phyloP scores from a whole-genome alignment of 139 green algal genomes.

The Chlorella sp. region DNA sequence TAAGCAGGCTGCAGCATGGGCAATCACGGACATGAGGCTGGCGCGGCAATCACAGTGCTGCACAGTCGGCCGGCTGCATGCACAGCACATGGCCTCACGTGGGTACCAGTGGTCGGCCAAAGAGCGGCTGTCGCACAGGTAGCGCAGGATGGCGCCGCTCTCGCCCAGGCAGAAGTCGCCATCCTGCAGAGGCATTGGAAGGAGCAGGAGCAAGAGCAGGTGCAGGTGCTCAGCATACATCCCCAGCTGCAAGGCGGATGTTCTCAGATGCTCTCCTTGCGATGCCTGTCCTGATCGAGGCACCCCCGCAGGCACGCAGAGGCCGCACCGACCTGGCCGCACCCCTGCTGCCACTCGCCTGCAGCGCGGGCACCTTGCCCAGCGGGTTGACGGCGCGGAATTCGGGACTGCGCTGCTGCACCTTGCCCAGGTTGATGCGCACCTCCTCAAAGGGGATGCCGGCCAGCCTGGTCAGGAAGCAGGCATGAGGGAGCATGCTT shows the following conservation, averaged over 20 bases:
- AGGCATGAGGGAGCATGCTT: neutral
- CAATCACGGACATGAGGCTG: no score
- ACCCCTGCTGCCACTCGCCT: conserved; percentile 13
- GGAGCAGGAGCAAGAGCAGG: no score
- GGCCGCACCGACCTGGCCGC: no score
- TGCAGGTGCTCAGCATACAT: no score
- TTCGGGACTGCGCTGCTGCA: neutral
- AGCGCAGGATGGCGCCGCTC: conserved; percentile 40
- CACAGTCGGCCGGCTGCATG: no score
- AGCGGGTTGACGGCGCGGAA: conserved; percentile 28
- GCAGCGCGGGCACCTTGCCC: conserved; percentile 25
- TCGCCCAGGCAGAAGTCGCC: conserved; percentile 24
- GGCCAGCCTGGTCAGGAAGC: neutral
- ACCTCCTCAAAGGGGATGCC: conserved; percentile 32
- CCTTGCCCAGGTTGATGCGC: neutral
- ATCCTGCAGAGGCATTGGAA: neutral
- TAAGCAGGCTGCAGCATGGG: no score
- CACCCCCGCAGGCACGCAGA: no score
- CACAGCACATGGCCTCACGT: neutral
- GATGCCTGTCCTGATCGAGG: no score
- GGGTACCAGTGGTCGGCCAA: conserved; percentile 35
- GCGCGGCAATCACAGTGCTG: no score
- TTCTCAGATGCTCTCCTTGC: no score
- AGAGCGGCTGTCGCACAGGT: conserved; percentile 30
- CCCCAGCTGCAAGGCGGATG: no score